Evolutionary conservation across 2,329 filamentous ascomycete species (phyloP), one percentile per base, ranked within the genome.

Genomic region (Hymenoscyphus albidus): DNA sequence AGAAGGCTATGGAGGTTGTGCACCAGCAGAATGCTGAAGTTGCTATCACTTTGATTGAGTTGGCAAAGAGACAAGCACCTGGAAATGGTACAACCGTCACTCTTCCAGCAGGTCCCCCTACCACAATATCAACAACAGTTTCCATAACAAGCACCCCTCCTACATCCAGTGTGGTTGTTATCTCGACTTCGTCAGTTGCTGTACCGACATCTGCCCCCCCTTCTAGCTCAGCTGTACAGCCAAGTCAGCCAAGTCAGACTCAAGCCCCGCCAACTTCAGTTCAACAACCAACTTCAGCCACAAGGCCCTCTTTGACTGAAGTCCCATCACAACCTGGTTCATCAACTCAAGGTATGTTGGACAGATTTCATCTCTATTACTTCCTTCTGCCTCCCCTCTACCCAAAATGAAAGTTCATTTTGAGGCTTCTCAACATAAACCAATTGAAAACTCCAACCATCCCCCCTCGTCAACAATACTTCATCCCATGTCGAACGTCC

Each of bases 1-100:
- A 81, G 69, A 80, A 82, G 12, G 88, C 87, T 32, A 80, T 90
- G 62, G 84, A 89, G 74, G 85, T 83, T 40, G 81, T 90, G 35
- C 83, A 87, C 76, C 79, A 80, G 55, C 82, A 83, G 68, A 83
- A 91, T 72, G 82, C 86, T 27, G 80, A 82, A 44, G 79, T 90
- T 44, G 87, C 88, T 18, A 85, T 82, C 10, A 83, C 84, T 64
- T 79, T 91, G 68, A 81, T 89, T 63, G 83, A 86, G 64, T 77
- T 92, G 64, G 89, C 85, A 44, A 87, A 85, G 76, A 83, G 88
- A 67, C 84, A 87, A 68, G 75, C 78, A 62, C 72, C 66, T 22
- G 74, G 66, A 51, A 70, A 54, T 55, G 59, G 61, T 22, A 74
- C 18, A 35, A 31, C 58, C 42, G n/a, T 39, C 14, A 62, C 64